phyloP scores from a whole-genome alignment of 2,329 filamentous ascomycete genomes.

The Alternaria sp. region DNA sequence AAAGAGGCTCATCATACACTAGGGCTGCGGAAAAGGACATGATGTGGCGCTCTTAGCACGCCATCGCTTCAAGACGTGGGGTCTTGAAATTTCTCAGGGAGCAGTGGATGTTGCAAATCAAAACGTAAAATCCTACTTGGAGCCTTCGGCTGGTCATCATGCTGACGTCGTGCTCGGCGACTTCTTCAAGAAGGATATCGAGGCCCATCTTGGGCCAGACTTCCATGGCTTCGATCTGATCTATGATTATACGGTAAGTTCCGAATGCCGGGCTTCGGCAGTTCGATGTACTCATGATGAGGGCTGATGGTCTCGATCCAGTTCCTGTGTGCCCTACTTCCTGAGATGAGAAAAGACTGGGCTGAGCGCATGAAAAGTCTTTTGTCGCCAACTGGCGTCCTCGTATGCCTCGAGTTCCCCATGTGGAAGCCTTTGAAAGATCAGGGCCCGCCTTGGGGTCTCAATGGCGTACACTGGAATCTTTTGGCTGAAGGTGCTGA shows the following conservation, averaged over 20 bases:
- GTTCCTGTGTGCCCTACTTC: slow-evolving; percentile 69
- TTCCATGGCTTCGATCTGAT: slow-evolving; percentile 63
- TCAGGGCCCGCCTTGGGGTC: slow-evolving; percentile 76
- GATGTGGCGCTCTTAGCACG: slow-evolving; percentile 78
- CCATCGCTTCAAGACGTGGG: slow-evolving; percentile 77
- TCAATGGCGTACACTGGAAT: slow-evolving; percentile 56
- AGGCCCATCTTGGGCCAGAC: slow-evolving; percentile 47
- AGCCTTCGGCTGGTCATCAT: slow-evolving; percentile 3
- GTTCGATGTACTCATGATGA: neutral
- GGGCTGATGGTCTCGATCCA: slow-evolving; percentile 30
- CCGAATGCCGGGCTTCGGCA: neutral
- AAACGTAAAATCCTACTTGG: slow-evolving; percentile 22
- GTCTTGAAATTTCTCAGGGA: slow-evolving; percentile 69
- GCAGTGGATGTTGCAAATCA: slow-evolving; percentile 44
- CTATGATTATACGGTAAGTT: slow-evolving; percentile 66
- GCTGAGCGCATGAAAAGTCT: slow-evolving; percentile 63
- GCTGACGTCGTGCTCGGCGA: slow-evolving; percentile 68
- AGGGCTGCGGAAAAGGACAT: slow-evolving; percentile 78
- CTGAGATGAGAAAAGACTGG: slow-evolving; percentile 63
- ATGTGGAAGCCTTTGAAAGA: slow-evolving; percentile 70
- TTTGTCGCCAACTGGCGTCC: slow-evolving; percentile 59
- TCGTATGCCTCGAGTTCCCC: slow-evolving; percentile 77
- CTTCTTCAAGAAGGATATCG: slow-evolving; percentile 69
- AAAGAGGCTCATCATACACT: neutral
- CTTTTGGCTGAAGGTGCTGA: slow-evolving; percentile 21